Percentiles rank a stretch among this genome's conserved stretches.
Conservation (phyloP, 2,329 filamentous ascomycete genomes). For the Rachicladosporium sp. region DNA sequence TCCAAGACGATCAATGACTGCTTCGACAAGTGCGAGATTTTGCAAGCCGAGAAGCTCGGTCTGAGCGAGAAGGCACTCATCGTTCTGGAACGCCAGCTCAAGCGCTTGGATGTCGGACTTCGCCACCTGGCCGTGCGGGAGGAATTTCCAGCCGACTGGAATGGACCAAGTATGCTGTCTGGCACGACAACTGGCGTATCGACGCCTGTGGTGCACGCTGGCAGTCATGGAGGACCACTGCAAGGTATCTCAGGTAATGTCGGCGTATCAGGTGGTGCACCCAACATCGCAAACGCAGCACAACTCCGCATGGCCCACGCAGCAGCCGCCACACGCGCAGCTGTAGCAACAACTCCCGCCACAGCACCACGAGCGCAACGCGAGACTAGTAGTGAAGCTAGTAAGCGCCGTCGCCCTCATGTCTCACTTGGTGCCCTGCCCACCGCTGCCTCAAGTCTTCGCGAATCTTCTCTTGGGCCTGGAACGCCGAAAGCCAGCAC, state of each 20-base stretch:
- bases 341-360: slow-evolving; percentile 12
- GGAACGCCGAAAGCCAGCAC: slow-evolving; percentile 52
- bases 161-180: slow-evolving; percentile 45
- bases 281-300: slow-evolving; percentile 40
- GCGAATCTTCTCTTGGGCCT: slow-evolving; percentile 49
- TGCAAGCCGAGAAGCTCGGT: slow-evolving; percentile 64
- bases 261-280: slow-evolving; percentile 33
- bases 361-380: slow-evolving; percentile 17
- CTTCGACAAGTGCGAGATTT: slow-evolving; percentile 54
- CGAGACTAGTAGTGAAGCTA: slow-evolving; percentile 32
- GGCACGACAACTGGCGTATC: slow-evolving; percentile 24
- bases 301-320: slow-evolving; percentile 32
- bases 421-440: slow-evolving; percentile 42
- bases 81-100: slow-evolving; percentile 53
- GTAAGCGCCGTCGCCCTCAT: slow-evolving; percentile 48
- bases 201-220: slow-evolving; percentile 31
- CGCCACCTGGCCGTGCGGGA: slow-evolving; percentile 47
- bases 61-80: slow-evolving; percentile 53
- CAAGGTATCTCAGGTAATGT: slow-evolving; percentile 45
- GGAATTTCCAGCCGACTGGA: slow-evolving; percentile 45
- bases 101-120: slow-evolving; percentile 49
- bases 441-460: slow-evolving; percentile 40
- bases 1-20: slow-evolving; percentile 54
- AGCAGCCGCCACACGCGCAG: slow-evolving; percentile 11
- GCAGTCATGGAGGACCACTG: slow-evolving; percentile 34